Percentiles rank a stretch among this genome's conserved stretches.
phyloP scores from a whole-genome alignment of 257 asterid species.

The Asclepias syriaca region DNA sequence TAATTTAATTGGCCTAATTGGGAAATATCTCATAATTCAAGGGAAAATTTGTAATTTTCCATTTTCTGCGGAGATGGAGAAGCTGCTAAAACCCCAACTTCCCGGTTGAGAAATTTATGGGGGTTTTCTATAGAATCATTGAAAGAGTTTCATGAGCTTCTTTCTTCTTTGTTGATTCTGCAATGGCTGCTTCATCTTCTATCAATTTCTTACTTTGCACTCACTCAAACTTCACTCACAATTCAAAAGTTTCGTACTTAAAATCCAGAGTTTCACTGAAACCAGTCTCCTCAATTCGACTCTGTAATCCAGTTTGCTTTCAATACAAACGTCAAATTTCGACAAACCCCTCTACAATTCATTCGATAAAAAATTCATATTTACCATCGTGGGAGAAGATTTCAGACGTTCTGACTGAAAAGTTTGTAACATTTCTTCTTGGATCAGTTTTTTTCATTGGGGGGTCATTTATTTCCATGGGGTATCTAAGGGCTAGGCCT shows the following conservation, averaged over 20 bases:
- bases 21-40: too few relatives aligned
- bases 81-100: neutral
- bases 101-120: neutral
- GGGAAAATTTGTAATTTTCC: neutral
- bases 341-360: constrained; percentile 23
- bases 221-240: constrained; percentile 16
- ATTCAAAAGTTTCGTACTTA: constrained; percentile 8
- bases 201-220: constrained; percentile 25
- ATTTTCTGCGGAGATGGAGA: neutral
- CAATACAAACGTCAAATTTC: constrained; percentile 23
- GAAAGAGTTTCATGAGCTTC: neutral
- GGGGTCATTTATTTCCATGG: constrained; percentile 57
- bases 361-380: constrained; percentile 10
- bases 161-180: neutral
- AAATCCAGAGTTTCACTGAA: constrained; percentile 16
- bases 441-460: constrained; percentile 61
- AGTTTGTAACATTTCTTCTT: constrained; percentile 42
- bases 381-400: constrained; percentile 28
- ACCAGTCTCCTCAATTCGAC: neutral
- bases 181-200: constrained; percentile 48
- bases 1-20: too few relatives aligned
- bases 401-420: constrained; percentile 32
- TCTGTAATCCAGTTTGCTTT: constrained; percentile 13
- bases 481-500: constrained; percentile 36
- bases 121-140: neutral